Conservation (phyloP, 108 stramenopile species). For the Seminavis robusta region DNA sequence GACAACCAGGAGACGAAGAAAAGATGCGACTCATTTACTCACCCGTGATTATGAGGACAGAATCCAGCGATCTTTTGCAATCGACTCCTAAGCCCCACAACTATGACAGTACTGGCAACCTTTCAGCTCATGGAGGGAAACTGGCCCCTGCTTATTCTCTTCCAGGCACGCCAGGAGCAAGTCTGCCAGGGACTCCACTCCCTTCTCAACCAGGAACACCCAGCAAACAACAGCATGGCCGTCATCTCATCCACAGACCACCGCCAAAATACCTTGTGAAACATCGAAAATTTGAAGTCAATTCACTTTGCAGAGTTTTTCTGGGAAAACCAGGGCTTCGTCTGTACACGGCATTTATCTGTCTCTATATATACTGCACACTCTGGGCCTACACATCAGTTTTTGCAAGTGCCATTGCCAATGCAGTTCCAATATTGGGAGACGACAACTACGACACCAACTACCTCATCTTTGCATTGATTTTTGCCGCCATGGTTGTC, state of each 20-base stretch:
- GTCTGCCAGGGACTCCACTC: too few relatives aligned
- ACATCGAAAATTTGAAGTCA: slow-evolving; percentile 30
- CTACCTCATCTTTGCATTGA: slow-evolving; percentile 21
- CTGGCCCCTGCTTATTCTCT: too few relatives aligned
- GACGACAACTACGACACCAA: slow-evolving; percentile 3
- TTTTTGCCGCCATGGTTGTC: slow-evolving; percentile 38
- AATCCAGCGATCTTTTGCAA: not conserved
- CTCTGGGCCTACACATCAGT: slow-evolving; percentile 51
- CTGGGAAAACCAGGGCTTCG: slow-evolving; percentile 23
- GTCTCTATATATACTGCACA: slow-evolving; percentile 31
- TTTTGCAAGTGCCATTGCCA: slow-evolving; percentile 35
- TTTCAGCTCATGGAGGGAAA: too few relatives aligned
- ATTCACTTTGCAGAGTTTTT: slow-evolving; percentile 33
- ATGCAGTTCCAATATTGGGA: slow-evolving; percentile 11
- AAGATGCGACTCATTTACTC: not conserved
- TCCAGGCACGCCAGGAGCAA: too few relatives aligned
- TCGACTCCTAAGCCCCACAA: not conserved
- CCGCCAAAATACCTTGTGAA: slow-evolving; percentile 10
- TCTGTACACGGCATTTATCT: slow-evolving; percentile 22
- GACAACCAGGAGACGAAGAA: not conserved
- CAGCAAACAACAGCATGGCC: too few relatives aligned
- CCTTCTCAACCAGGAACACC: too few relatives aligned
- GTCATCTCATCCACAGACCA: too few relatives aligned
- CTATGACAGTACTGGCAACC: too few relatives aligned
- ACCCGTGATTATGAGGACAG: too few relatives aligned